A percentile compares a stretch with the other conserved stretches of the same genome.
Conservation (phyloP, 345 rosid genomes). For the Arabis hirsuta region DNA sequence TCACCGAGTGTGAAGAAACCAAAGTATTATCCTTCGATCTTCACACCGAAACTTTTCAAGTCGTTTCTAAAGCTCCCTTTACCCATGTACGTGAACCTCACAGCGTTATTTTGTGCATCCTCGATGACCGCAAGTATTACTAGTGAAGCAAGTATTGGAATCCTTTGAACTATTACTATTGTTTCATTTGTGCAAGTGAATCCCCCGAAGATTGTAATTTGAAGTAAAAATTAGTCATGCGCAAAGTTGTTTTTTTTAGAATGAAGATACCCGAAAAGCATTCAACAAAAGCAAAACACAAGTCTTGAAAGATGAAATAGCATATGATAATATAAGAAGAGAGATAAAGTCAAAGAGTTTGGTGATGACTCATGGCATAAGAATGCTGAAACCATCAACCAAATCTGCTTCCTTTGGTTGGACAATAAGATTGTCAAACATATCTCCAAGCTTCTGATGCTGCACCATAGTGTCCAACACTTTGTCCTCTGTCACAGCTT, state of each 20-base stretch:
- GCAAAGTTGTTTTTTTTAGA: background rate
- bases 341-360: constrained; percentile 10
- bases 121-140: too few relatives aligned
- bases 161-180: too few relatives aligned
- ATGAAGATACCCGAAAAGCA: background rate
- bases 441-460: constrained; percentile 34
- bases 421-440: constrained; percentile 43
- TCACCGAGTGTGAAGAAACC: too few relatives aligned
- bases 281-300: constrained; percentile 7
- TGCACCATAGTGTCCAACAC: constrained; percentile 45
- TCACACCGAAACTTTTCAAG: too few relatives aligned
- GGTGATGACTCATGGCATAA: constrained; percentile 36
- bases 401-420: constrained; percentile 48
- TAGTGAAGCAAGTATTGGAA: too few relatives aligned
- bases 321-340: constrained; percentile 7
- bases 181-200: too few relatives aligned
- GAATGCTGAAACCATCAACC: constrained; percentile 42
- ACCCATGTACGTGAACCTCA: too few relatives aligned
- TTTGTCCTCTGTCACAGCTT: constrained; percentile 35
- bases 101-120: too few relatives aligned
- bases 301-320: constrained; percentile 1
- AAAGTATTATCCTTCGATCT: too few relatives aligned
- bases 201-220: too few relatives aligned
- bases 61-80: too few relatives aligned
- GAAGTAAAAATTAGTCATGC: too few relatives aligned